Evolutionary conservation across 1,139 yeast species (phyloP).

Genomic region (Nematodospora anomalae): DNA sequence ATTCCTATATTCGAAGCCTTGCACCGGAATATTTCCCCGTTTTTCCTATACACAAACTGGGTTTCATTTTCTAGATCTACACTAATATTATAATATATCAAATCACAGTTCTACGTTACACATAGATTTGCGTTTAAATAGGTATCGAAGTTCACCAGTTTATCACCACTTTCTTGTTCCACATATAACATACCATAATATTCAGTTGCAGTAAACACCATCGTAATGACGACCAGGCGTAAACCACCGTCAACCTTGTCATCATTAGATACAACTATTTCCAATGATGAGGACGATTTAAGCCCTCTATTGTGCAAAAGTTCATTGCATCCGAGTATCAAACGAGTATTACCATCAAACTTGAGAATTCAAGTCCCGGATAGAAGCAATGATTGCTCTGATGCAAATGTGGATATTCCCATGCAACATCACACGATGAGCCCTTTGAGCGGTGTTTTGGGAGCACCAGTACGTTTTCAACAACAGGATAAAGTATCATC

Average conservation of each 20-base stretch:
- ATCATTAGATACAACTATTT: not conserved
- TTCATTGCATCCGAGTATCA: constrained; percentile 1
- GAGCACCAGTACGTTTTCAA: constrained; percentile 11
- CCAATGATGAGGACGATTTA: not conserved
- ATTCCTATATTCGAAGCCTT: no score
- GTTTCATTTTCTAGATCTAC: no score
- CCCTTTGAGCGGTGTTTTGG: constrained; percentile 8
- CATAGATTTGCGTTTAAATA: no score
- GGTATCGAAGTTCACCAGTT: no score
- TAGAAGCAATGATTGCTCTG: not conserved
- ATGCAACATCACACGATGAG: constrained; percentile 9
- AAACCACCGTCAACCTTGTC: not conserved
- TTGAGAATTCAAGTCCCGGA: constrained; percentile 7
- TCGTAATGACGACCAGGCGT: not conserved
- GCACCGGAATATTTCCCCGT: no score
- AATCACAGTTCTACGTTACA: no score
- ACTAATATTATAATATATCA: no score
- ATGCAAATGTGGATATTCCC: constrained; percentile 4
- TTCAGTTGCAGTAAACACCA: no score
- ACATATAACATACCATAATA: no score
- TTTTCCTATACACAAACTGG: no score
- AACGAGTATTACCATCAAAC: constrained; percentile 1
- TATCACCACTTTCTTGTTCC: no score
- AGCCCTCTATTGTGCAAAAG: constrained; percentile 1
- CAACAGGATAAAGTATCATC: not conserved